These are phyloP conservation scores for Boletus vermiculosoides DNA, from an alignment of 768 basidiomycete genomes.

Conservation along the genomic window DNA sequence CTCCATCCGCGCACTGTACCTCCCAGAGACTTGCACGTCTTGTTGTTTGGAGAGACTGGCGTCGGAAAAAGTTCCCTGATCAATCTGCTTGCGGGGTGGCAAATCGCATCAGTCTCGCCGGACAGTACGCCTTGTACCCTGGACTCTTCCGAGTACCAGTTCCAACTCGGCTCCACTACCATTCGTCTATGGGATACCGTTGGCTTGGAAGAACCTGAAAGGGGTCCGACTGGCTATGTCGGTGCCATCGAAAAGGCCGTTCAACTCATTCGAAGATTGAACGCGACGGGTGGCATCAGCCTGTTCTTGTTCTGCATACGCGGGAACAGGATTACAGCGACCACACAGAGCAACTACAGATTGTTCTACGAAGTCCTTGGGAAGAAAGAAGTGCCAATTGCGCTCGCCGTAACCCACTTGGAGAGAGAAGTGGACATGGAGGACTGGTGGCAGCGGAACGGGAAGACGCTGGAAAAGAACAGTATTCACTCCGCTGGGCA, in stretches of 20 bases:
- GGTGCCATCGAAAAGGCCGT: conserved; percentile 32
- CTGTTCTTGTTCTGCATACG: conserved; percentile 43
- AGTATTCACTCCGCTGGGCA: conserved; percentile 27
- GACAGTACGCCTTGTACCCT: conserved; percentile 37
- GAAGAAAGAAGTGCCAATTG: conserved; percentile 37
- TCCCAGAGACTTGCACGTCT: conserved; percentile 30
- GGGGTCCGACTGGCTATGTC: conserved; percentile 18
- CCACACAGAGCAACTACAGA: conserved; percentile 25
- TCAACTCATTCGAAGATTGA: conserved; percentile 34
- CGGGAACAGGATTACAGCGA: conserved; percentile 35
- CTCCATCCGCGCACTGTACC: conserved; percentile 17
- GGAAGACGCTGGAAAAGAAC: conserved; percentile 16
- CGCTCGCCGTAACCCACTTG: conserved; percentile 40
- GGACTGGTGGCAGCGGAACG: conserved; percentile 33
- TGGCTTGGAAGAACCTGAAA: conserved; percentile 32
- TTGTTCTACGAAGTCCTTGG: conserved; percentile 29
- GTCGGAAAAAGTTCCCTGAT: conserved; percentile 28
- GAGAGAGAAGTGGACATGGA: conserved; percentile 36
- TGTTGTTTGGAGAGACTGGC: conserved; percentile 41
- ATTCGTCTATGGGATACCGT: conserved; percentile 36
- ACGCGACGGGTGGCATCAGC: conserved; percentile 34
- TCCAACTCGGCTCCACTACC: conserved; percentile 20
- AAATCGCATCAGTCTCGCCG: conserved; percentile 23
- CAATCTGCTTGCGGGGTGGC: conserved; percentile 29
- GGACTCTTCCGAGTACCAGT: conserved; percentile 25